Percentiles rank a stretch among this genome's conserved stretches.
Conservation (phyloP, 2,329 filamentous ascomycete species). For the Chaetomium strumarium region DNA sequence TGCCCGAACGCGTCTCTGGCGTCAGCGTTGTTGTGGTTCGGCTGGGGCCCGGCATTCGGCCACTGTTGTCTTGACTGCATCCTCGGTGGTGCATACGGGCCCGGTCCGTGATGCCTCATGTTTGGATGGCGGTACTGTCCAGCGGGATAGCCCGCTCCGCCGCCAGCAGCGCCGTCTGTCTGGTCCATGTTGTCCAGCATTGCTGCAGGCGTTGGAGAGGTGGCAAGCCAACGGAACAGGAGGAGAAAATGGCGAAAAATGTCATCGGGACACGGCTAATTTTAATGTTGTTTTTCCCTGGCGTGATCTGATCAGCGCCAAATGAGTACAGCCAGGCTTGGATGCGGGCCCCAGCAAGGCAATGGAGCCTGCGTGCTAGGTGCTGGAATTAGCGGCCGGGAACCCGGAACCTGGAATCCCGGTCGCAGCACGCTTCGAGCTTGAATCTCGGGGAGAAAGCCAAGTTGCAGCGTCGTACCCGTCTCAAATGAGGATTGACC, state of each 20-base stretch:
- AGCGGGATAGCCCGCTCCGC: slow-evolving; percentile 12
- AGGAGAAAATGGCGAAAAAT: slow-evolving; percentile 14
- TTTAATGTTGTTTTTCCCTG: slow-evolving; percentile 21
- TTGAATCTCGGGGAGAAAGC: slow-evolving; percentile 13
- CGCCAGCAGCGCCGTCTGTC: slow-evolving; percentile 15
- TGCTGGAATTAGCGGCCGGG: slow-evolving; percentile 16
- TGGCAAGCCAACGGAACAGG: slow-evolving; percentile 13
- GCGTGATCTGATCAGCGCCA: slow-evolving; percentile 19
- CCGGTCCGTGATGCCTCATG: slow-evolving; percentile 23
- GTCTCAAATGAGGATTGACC: slow-evolving; percentile 10
- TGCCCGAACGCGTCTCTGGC: slow-evolving; percentile 21
- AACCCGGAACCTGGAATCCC: slow-evolving; percentile 13
- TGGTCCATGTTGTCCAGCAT: slow-evolving; percentile 11
- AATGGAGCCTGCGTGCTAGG: slow-evolving; percentile 17
- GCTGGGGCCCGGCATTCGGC: slow-evolving; percentile 24
- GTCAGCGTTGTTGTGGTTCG: slow-evolving; percentile 26
- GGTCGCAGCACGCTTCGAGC: slow-evolving; percentile 6
- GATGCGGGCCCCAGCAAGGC: slow-evolving; percentile 16
- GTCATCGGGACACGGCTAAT: slow-evolving; percentile 16
- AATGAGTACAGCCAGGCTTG: slow-evolving; percentile 15
- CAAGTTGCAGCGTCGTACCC: slow-evolving; percentile 10
- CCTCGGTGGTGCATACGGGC: slow-evolving; percentile 20
- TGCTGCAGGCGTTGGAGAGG: slow-evolving; percentile 12
- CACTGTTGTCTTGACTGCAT: slow-evolving; percentile 19
- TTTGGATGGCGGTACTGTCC: slow-evolving; percentile 15